phyloP scores from a whole-genome alignment of 2,329 filamentous ascomycete species.

The Metarhizium rileyi region DNA sequence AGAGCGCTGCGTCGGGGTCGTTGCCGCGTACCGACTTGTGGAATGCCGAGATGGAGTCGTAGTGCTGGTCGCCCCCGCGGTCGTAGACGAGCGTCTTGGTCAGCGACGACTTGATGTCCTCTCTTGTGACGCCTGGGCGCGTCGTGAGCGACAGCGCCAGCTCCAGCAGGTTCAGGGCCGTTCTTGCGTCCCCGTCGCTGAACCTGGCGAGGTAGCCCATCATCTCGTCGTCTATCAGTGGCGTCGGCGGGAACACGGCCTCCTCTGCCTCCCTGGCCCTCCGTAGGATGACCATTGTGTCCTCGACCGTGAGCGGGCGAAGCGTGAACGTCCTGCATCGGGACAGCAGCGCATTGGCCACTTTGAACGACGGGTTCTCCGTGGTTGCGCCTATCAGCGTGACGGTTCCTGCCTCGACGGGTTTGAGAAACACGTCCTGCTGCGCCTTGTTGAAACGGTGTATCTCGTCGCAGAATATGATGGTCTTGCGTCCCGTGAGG shows the following conservation, averaged over 20 bases:
- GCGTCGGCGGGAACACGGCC: constrained; percentile 27
- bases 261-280: constrained; percentile 63
- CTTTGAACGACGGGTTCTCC: constrained; percentile 92
- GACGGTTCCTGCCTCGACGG: constrained; percentile 83
- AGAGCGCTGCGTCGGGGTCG: constrained; percentile 78
- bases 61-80: constrained; percentile 89
- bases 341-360: constrained; percentile 78
- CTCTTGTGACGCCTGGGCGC: constrained; percentile 56
- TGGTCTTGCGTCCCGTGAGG: constrained; percentile 81
- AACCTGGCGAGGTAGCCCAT: constrained; percentile 76
- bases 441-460: constrained; percentile 86
- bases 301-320: constrained; percentile 59
- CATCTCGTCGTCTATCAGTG: constrained; percentile 67
- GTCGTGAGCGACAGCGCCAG: constrained; percentile 64
- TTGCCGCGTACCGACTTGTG: constrained; percentile 91
- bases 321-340: constrained; percentile 88
- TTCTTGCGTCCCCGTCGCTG: constrained; percentile 85
- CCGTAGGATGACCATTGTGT: constrained; percentile 63
- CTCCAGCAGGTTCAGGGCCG: constrained; percentile 85
- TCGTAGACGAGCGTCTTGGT: constrained; percentile 95
- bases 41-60: constrained; percentile 93
- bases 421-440: constrained; percentile 89
- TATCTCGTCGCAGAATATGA: constrained; percentile 97
- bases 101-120: constrained; percentile 68
- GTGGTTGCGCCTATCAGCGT: constrained; percentile 93